A percentile compares a stretch with the other conserved stretches of the same genome.
These are phyloP conservation scores for Lithohypha guttulata DNA, from an alignment of 2,329 filamentous ascomycete genomes.

Conservation along the genomic window DNA sequence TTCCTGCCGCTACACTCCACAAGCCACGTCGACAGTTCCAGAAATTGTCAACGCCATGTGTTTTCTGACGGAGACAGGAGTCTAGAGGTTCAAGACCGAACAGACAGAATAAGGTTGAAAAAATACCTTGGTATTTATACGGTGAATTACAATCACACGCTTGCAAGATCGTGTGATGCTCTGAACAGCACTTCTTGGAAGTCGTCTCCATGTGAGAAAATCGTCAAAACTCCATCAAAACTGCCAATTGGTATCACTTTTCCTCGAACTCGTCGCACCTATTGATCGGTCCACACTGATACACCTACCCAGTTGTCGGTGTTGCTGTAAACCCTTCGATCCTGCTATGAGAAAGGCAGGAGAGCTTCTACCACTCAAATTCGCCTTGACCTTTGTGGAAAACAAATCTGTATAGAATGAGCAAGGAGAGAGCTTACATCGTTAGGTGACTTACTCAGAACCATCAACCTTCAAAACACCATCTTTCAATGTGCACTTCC, in stretches of 20 bases:
- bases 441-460: conserved; percentile 56
- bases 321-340: too few relatives aligned
- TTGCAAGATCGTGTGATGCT: too few relatives aligned
- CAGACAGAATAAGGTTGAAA: too few relatives aligned
- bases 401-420: conserved; percentile 61
- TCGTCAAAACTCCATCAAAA: neutral
- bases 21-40: too few relatives aligned
- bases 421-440: neutral
- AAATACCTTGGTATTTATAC: too few relatives aligned
- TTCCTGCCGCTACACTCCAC: too few relatives aligned
- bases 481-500: conserved; percentile 98
- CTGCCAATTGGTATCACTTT: neutral
- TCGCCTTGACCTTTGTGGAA: conserved; percentile 97
- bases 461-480: conserved; percentile 87
- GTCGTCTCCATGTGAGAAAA: neutral
- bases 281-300: too few relatives aligned
- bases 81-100: too few relatives aligned
- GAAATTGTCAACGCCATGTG: too few relatives aligned
- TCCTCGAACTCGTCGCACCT: conserved; percentile 2
- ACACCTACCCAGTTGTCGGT: too few relatives aligned
- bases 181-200: neutral
- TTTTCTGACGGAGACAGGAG: too few relatives aligned
- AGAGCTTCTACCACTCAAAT: conserved; percentile 75
- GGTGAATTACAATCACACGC: too few relatives aligned
- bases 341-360: neutral